Conservation (phyloP, 306 rosid species). For the Citrullus mucosospermus region DNA sequence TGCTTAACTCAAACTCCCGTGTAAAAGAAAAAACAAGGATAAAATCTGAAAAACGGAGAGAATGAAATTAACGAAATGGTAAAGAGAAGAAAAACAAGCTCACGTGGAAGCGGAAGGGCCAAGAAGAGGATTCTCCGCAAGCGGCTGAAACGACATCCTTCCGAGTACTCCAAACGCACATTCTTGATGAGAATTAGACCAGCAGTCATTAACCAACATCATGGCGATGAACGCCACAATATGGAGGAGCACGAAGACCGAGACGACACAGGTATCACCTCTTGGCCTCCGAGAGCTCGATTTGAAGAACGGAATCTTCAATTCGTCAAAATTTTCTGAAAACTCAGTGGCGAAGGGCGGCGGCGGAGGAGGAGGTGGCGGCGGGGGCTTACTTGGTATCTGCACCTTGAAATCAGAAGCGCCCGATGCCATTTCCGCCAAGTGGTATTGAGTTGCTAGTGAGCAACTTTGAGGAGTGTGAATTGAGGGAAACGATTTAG, state of each 20-base stretch:
- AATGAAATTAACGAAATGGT: not conserved
- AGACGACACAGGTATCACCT: constrained; percentile 71
- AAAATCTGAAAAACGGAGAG: not conserved
- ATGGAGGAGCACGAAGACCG: constrained; percentile 68
- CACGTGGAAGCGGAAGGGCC: constrained; percentile 93
- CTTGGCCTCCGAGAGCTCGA: constrained; percentile 24
- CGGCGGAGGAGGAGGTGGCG: not conserved
- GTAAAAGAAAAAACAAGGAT: not conserved
- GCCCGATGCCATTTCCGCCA: constrained; percentile 24
- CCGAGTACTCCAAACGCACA: constrained; percentile 51
- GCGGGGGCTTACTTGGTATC: constrained; percentile 36
- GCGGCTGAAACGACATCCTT: constrained; percentile 76
- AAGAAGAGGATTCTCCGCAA: constrained; percentile 68
- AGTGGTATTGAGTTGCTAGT: not conserved
- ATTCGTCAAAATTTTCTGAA: constrained; percentile 20
- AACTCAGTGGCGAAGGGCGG: constrained; percentile 12
- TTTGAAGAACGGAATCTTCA: constrained; percentile 22
- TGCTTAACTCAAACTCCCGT: not conserved
- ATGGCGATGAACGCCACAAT: constrained; percentile 52
- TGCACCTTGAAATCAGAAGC: constrained; percentile 17
- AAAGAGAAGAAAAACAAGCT: constrained; percentile 9
- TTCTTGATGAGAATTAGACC: constrained; percentile 56
- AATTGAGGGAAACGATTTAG: not conserved
- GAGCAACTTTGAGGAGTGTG: constrained; percentile 6
- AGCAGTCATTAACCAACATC: constrained; percentile 73